phyloP scores from a whole-genome alignment of 2,329 filamentous ascomycete species.

The Colletotrichum sansevieriae region DNA sequence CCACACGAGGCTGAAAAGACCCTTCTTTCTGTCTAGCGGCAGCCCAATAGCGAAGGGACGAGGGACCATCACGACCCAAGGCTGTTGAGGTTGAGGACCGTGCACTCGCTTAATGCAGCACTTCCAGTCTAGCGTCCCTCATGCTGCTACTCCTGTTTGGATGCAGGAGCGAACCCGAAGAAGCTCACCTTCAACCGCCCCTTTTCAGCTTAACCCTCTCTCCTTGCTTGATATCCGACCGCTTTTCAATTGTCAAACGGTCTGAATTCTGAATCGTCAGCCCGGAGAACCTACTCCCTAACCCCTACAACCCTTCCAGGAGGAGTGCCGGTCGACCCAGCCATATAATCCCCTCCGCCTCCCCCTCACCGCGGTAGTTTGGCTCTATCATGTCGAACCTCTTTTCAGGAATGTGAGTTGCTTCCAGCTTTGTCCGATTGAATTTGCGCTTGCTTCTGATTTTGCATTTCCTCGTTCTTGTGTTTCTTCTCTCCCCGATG shows the following conservation, averaged over 20 bases:
- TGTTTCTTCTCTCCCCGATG: not conserved
- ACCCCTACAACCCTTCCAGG: conserved; percentile 34
- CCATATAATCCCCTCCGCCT: conserved; percentile 43
- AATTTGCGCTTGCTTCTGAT: conserved; percentile 2
- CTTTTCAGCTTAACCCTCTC: conserved; percentile 41
- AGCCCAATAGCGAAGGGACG: conserved; percentile 34
- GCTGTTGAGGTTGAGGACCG: conserved; percentile 36
- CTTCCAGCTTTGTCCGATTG: conserved; percentile 38
- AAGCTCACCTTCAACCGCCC: conserved; percentile 43
- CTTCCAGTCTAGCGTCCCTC: conserved; percentile 40
- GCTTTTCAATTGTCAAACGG: conserved; percentile 38
- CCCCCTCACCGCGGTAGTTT: conserved; percentile 40
- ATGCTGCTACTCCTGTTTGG: conserved; percentile 41
- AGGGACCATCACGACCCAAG: conserved; percentile 30
- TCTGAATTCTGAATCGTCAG: conserved; percentile 32
- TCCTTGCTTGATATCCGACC: conserved; percentile 40
- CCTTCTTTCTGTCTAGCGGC: conserved; percentile 23
- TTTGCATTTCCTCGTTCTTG: conserved; percentile 21
- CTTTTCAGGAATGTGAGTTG: conserved; percentile 73
- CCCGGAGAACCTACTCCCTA: conserved; percentile 32
- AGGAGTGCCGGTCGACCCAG: conserved; percentile 30
- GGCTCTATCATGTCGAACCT: conserved; percentile 67
- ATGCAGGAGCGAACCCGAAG: conserved; percentile 41
- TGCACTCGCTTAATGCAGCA: conserved; percentile 40
- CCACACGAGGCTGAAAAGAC: conserved; percentile 40